Evolutionary conservation across 2,329 filamentous ascomycete genomes (phyloP), one percentile per base, ranked within the genome.

Genomic region (Clonostachys byssicola): DNA sequence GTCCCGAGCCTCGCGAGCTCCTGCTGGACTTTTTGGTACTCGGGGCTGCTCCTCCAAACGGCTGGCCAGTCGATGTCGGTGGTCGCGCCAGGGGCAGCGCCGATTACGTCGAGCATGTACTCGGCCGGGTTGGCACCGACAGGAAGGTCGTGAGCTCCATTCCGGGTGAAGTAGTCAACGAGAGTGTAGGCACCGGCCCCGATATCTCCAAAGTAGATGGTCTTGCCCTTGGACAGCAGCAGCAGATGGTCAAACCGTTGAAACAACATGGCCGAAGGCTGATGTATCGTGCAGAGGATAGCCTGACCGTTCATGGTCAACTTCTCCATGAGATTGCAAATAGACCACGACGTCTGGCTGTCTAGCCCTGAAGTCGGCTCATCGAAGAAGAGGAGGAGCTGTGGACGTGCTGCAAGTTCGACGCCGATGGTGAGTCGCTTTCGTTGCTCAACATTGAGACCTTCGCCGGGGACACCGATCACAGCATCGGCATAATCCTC

Each of bases 271-370:
- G 91, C 91, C 13, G 89, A 95, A 14, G 92, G 92, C 66, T 97
- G 92, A 65, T 97, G 92, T 51, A 96, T 96, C 0, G 92, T 96
- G 71, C 91, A 96, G n/a, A 96, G 82, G 66, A 96, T 89, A 45
- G 92, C 92, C 63, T 95, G 89, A 12, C 92, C 92, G 52, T 84
- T 87, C 64, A 92, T 88, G 56, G 90, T 90, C 34, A 96, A 77
- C 68, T 94, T 96, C 66, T 94, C 86, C 38, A 97, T 79, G 12
- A 96, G 78, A 63, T 90, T 86, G 41, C 90, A 77, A 61, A 96
- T 96, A 52, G 89, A 88, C 89, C 89, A 96, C 1, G 91, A 92
- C 2, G 91, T 95, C 66, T 96, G 91, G 23, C 18, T 16, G 67
- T 96, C 92, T 17, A 96, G 82, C 73, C 92, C 92, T 23, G 90